Evolutionary conservation across 805 yeast genomes (phyloP).

Genomic region (Lipomyces mesembrius): DNA sequence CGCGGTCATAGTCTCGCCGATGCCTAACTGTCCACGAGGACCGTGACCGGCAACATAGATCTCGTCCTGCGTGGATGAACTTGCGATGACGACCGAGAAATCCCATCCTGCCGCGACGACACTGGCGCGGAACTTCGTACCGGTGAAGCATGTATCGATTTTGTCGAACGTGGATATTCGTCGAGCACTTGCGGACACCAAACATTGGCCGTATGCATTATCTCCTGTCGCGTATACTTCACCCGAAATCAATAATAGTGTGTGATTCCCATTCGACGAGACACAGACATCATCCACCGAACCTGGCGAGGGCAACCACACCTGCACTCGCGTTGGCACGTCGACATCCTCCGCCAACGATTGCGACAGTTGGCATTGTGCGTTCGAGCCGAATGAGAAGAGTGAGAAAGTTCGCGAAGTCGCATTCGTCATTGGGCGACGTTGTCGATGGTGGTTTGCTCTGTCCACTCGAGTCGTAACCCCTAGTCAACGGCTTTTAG

Average conservation of each 20-base stretch:
- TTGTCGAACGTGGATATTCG: neutral
- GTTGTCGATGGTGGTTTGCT: no score
- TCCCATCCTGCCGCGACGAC: constrained; percentile 80
- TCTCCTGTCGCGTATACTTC: constrained; percentile 63
- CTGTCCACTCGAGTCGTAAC: no score
- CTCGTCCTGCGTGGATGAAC: constrained; percentile 40
- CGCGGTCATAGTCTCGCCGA: constrained; percentile 44
- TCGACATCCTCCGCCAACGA: constrained; percentile 22
- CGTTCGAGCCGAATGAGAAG: constrained; percentile 33
- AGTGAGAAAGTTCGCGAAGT: constrained; percentile 5
- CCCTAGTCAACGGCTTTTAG: no score
- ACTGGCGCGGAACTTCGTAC: neutral
- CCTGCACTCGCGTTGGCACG: constrained; percentile 18
- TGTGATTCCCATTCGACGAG: constrained; percentile 71
- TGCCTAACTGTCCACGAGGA: constrained; percentile 74
- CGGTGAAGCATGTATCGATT: neutral
- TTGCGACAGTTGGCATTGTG: constrained; percentile 28
- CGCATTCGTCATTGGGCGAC: neutral
- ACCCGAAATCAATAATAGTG: constrained; percentile 64
- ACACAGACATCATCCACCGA: constrained; percentile 54
- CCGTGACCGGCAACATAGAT: constrained; percentile 68
- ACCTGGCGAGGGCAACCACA: neutral
- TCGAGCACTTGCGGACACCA: constrained; percentile 34
- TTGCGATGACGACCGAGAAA: constrained; percentile 58
- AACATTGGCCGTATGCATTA: constrained; percentile 61